Base-by-base conservation (phyloP, 192 early-diverging fungal genomes). In the Backusella parvicylindrica region DNA sequence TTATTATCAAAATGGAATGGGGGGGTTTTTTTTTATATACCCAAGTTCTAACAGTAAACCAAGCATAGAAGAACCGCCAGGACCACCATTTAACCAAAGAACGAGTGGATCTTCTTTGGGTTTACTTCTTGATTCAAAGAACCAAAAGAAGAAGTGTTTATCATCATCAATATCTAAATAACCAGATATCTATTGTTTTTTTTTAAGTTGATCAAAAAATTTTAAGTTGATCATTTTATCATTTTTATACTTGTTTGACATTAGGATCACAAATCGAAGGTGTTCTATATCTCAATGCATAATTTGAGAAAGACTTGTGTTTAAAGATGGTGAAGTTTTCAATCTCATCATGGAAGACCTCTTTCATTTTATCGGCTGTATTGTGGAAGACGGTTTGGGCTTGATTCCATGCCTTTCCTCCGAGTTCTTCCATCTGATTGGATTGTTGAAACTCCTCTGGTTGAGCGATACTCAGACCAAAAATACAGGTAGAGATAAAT, bases 71-170 rank as follows among this genome's bases (percentile, higher is more conserved):
- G 64, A 67, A 84, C 94, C 94, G 16, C 95, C 95, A n/a, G 94
- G 94, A 6, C 94, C 94, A 36, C 94, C 94, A 75, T 94, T 95
- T 75, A 95, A 82, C 89, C 92, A 93, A 53, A 94, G 83, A 9
- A 91, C 80, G 38, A 93, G 76, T 0, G 97, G 97, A 70, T 94
- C 96, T 23, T 81, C 84, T 71, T 85, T 75, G n/a, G 91, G 89
- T 36, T 89, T 84, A 76, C 86, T 86, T 74, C 94, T 93, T 9
- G 93, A 92, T 81, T 97, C 97, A 84, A 99, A 99, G 88, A 99
- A 98, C 96, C 95, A 97, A 82, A 95, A 96, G 88, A 95, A 96
- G 77, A 94, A 96, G 82, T 96, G 92, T 41, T 90, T 86, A 74
- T 91, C 87, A 28, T 81, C 86, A 7, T 84, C 87, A 35, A 77